phyloP scores from a whole-genome alignment of 495 filamentous ascomycete genomes.

The Trichoderma gamsii region DNA sequence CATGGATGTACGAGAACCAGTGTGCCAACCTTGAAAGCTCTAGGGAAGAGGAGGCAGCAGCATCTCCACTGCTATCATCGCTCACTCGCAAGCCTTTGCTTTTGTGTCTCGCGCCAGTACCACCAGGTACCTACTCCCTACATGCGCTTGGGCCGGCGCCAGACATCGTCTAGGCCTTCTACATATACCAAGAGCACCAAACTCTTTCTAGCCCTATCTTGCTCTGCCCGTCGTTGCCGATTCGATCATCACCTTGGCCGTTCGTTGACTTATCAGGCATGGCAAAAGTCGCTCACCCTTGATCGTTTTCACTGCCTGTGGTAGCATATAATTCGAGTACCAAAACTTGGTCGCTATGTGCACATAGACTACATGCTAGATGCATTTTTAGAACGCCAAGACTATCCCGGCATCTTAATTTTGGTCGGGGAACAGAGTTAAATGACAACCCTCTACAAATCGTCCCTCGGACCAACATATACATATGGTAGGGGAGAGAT shows the following conservation, averaged over 20 bases:
- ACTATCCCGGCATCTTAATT: background rate
- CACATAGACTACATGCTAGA: background rate
- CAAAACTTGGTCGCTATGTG: background rate
- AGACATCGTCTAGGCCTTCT: background rate
- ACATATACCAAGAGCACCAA: slow-evolving; percentile 6
- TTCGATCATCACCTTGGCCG: background rate
- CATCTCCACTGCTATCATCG: too few species aligned
- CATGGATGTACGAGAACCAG: too few species aligned
- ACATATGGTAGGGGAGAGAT: background rate
- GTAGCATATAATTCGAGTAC: background rate
- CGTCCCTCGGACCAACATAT: background rate
- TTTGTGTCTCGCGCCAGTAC: background rate
- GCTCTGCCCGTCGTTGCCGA: background rate
- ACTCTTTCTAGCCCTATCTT: background rate
- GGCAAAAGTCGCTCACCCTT: background rate
- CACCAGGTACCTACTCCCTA: background rate
- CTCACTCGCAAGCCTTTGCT: background rate
- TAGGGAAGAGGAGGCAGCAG: background rate
- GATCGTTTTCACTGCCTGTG: background rate
- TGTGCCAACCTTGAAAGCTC: background rate
- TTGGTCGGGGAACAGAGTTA: background rate
- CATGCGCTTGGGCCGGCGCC: background rate
- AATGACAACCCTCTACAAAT: background rate
- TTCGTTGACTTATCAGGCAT: background rate
- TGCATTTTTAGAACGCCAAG: background rate